A percentile compares a stretch with the other conserved stretches of the same genome.
These are phyloP conservation scores for Digitaria exilis DNA, from an alignment of 202 grass and related monocot species.

Conservation along the genomic window DNA sequence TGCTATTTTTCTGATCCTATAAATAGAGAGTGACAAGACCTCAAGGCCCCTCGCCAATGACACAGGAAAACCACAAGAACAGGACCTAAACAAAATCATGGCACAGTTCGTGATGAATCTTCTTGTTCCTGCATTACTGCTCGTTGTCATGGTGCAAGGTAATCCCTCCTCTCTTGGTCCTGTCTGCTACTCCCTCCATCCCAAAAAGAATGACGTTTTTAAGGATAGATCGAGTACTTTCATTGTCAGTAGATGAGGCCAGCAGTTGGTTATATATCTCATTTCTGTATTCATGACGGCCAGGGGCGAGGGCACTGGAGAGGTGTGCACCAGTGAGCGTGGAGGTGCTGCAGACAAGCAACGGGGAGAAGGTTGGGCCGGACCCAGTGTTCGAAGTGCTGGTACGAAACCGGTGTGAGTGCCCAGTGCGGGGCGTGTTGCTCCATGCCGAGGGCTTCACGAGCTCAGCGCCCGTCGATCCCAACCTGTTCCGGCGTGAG, in stretches of 20 bases:
- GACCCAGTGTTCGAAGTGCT: conserved; percentile 57
- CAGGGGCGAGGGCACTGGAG: not conserved
- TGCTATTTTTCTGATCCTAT: not conserved
- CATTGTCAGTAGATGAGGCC: too few relatives aligned
- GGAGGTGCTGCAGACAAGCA: conserved; percentile 45
- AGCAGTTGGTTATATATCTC: too few relatives aligned
- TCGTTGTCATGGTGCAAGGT: conserved; percentile 23
- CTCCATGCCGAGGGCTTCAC: conserved; percentile 50
- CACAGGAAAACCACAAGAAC: not conserved
- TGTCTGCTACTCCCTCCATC: too few relatives aligned
- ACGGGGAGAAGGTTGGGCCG: conserved; percentile 31
- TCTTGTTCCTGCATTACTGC: not conserved
- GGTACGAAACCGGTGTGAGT: conserved; percentile 47
- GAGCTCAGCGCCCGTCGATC: conserved; percentile 48
- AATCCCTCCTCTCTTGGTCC: not conserved
- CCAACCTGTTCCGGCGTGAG: conserved; percentile 41
- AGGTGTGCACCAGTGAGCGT: conserved; percentile 37
- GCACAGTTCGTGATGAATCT: conserved; percentile 21
- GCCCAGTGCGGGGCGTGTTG: conserved; percentile 32
- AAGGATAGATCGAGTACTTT: too few relatives aligned
- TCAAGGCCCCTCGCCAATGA: not conserved
- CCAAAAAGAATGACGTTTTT: too few relatives aligned
- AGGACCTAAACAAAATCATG: conserved; percentile 5
- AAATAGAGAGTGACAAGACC: not conserved
- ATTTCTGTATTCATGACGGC: not conserved